A percentile compares a stretch with the other conserved stretches of the same genome.
Conservation (phyloP, 768 basidiomycete species). For the Mycena galopus region DNA sequence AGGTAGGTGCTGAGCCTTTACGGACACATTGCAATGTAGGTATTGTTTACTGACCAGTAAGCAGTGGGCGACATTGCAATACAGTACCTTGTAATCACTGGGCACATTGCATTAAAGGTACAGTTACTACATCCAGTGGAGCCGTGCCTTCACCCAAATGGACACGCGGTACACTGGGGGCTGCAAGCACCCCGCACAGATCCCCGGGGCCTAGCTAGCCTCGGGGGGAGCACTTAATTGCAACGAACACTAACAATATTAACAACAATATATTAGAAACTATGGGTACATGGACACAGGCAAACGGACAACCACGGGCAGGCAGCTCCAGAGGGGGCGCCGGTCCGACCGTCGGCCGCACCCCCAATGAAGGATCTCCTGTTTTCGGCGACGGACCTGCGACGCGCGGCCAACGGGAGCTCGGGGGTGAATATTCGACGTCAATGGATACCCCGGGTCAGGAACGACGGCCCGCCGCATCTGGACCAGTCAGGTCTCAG, state of each 20-base stretch:
- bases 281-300: not conserved
- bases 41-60: too few relatives aligned
- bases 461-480: not conserved
- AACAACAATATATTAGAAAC: not conserved
- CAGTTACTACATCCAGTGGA: too few relatives aligned
- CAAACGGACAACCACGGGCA: not conserved
- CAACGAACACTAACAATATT: constrained; percentile 2
- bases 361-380: not conserved
- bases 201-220: constrained; percentile 3
- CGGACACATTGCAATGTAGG: too few relatives aligned
- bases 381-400: not conserved
- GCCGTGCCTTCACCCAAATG: too few relatives aligned
- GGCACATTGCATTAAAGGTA: too few relatives aligned
- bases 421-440: too few relatives aligned
- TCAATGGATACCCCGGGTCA: not conserved
- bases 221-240: not conserved
- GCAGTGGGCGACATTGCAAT: too few relatives aligned
- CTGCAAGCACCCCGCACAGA: too few relatives aligned
- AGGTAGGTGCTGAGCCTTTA: too few relatives aligned
- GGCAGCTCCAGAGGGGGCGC: not conserved
- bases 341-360: not conserved
- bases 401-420: not conserved
- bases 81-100: too few relatives aligned
- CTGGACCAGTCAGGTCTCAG: not conserved
- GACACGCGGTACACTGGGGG: too few relatives aligned